Evolutionary conservation across 306 rosid species (phyloP).

Genomic region (Leucaena leucocephala): DNA sequence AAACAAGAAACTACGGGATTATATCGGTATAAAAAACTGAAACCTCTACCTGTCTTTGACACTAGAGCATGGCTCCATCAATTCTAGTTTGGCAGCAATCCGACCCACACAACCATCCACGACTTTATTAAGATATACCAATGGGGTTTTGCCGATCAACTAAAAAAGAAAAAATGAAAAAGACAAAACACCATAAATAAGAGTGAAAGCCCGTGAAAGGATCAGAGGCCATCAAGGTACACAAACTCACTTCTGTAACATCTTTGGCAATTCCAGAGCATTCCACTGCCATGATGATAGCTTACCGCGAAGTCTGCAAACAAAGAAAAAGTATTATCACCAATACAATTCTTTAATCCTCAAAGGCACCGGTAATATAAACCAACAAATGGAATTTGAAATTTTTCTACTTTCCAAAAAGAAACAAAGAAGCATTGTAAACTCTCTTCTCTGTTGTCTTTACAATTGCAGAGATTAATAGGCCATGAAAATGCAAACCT

Average conservation of each 20-base stretch:
- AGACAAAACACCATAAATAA: conserved; percentile 19
- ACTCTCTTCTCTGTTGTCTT: not conserved
- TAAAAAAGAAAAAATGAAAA: conserved; percentile 25
- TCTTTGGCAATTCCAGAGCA: conserved; percentile 67
- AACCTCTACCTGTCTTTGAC: conserved; percentile 71
- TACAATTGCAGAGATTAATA: not conserved
- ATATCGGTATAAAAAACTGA: not conserved
- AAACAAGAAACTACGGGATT: conserved; percentile 15
- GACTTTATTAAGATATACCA: conserved; percentile 69
- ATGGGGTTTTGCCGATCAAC: conserved; percentile 81
- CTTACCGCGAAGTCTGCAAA: conserved; percentile 41
- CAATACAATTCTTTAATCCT: conserved; percentile 5
- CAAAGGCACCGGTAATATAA: not conserved
- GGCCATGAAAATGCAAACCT: not conserved
- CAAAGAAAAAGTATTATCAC: conserved; percentile 11
- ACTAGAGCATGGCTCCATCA: conserved; percentile 86
- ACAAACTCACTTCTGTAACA: conserved; percentile 65
- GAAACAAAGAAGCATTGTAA: not conserved
- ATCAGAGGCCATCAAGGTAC: conserved; percentile 5
- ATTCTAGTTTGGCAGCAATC: conserved; percentile 71
- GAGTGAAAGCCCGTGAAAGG: conserved; percentile 3
- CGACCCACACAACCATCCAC: conserved; percentile 72
- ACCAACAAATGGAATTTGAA: conserved; percentile 26
- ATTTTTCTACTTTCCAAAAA: conserved; percentile 12
- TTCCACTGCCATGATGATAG: conserved; percentile 60